Evolutionary conservation across 257 asterid species (phyloP).

Genomic region (Primulina huaijiensis): DNA sequence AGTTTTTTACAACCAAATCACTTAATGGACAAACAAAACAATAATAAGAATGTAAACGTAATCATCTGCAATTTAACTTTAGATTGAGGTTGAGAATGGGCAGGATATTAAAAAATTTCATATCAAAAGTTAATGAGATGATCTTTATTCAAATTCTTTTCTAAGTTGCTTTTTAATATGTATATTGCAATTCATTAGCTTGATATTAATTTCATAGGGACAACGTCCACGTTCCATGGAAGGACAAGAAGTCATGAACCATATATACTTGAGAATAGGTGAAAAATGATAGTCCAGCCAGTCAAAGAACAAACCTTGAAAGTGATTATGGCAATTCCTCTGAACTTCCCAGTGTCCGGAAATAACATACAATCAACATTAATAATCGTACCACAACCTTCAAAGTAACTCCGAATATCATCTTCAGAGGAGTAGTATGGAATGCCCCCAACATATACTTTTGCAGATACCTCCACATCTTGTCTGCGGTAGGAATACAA

Average conservation of each 20-base stretch:
- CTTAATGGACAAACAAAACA: neutral
- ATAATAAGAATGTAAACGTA: neutral
- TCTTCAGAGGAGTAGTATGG: constrained; percentile 95
- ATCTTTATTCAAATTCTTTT: neutral
- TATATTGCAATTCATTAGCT: constrained; percentile 5
- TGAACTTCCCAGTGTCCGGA: constrained; percentile 88
- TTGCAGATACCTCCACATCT: constrained; percentile 39
- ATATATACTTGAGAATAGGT: neutral
- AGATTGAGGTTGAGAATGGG: constrained; percentile 10
- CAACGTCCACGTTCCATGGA: neutral
- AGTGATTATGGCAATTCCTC: constrained; percentile 92
- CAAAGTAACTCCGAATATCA: constrained; percentile 89
- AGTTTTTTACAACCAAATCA: neutral
- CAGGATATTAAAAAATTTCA: neutral
- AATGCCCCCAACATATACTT: constrained; percentile 93
- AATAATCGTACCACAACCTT: constrained; percentile 85
- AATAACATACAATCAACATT: constrained; percentile 79
- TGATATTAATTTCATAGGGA: neutral
- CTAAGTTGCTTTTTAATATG: neutral
- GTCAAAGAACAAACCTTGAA: constrained; percentile 59
- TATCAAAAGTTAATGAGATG: neutral
- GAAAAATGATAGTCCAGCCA: constrained; percentile 9
- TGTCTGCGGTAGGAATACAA: constrained; percentile 39
- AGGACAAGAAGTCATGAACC: constrained; percentile 6
- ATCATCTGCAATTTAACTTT: neutral